Percentiles rank a stretch among this genome's conserved stretches.
phyloP scores from a whole-genome alignment of 352 stramenopile genomes.

The Phytophthora hibernalis region DNA sequence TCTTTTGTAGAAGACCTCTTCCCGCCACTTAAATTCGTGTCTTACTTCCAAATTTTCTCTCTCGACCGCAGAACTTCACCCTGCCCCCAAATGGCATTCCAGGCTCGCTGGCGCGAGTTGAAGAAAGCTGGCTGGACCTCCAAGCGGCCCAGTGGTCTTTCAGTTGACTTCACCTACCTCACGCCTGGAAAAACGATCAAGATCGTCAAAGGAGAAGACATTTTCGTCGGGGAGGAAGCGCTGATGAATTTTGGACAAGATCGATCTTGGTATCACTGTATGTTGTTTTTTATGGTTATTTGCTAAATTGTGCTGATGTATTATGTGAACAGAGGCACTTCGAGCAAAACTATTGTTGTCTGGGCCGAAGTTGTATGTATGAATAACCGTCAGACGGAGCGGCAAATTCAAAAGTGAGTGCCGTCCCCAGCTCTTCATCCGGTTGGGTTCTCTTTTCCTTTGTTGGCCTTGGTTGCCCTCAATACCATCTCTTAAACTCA shows the following conservation, averaged over 20 bases:
- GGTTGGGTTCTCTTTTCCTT: no score
- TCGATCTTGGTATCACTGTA: background rate
- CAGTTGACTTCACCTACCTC: slow-evolving; percentile 13
- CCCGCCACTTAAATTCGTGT: background rate
- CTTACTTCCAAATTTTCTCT: background rate
- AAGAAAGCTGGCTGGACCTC: slow-evolving; percentile 6
- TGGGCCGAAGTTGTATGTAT: no score
- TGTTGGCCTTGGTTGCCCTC: no score
- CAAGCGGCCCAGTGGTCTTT: slow-evolving; percentile 1
- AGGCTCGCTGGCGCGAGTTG: slow-evolving; percentile 4
- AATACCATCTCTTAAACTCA: no score
- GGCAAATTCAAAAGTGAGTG: no score
- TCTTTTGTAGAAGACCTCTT: background rate
- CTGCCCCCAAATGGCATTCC: slow-evolving; percentile 4
- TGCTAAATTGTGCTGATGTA: no score
- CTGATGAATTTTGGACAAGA: slow-evolving; percentile 3
- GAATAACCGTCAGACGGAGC: no score
- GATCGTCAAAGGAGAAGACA: background rate
- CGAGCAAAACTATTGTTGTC: no score
- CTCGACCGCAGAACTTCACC: background rate
- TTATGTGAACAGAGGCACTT: no score
- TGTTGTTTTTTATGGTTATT: no score
- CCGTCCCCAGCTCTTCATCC: no score
- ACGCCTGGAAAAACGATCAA: slow-evolving; percentile 6
- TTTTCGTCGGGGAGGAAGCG: slow-evolving; percentile 6